A percentile compares a stretch with the other conserved stretches of the same genome.
Conservation (phyloP, 768 basidiomycete genomes). For the Pleurotus eryngii region DNA sequence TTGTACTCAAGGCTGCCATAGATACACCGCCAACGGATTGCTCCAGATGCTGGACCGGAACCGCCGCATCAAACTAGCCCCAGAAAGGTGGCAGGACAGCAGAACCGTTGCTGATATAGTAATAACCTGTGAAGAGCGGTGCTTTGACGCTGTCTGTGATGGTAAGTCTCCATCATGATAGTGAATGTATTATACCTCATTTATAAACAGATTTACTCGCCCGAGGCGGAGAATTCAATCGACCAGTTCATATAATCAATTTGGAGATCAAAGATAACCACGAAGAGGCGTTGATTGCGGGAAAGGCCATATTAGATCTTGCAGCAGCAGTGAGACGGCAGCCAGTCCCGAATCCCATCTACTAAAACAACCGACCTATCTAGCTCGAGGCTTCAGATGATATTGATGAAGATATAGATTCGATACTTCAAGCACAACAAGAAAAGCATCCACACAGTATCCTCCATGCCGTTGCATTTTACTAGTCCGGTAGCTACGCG, state of each 20-base stretch:
- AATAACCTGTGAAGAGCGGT: slow-evolving; percentile 98
- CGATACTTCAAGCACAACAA: slow-evolving; percentile 80
- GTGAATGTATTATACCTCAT: neutral
- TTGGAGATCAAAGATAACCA: slow-evolving; percentile 99
- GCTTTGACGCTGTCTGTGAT: slow-evolving; percentile 97
- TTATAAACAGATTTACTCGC: slow-evolving; percentile 67
- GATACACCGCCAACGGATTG: slow-evolving; percentile 91
- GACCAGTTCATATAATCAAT: slow-evolving; percentile 94
- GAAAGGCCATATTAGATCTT: slow-evolving; percentile 90
- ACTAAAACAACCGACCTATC: neutral
- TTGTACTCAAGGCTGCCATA: slow-evolving; percentile 25
- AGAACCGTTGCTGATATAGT: slow-evolving; percentile 90
- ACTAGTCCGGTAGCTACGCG: slow-evolving; percentile 39
- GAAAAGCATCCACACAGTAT: slow-evolving; percentile 90
- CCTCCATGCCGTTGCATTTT: slow-evolving; percentile 89
- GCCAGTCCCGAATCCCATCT: no score
- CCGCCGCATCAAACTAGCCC: slow-evolving; percentile 84
- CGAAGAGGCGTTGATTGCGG: slow-evolving; percentile 95
- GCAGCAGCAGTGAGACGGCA: slow-evolving; percentile 72
- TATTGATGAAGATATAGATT: slow-evolving; percentile 88
- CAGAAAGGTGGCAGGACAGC: slow-evolving; percentile 96
- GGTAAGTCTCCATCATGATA: slow-evolving; percentile 48
- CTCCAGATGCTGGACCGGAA: slow-evolving; percentile 97
- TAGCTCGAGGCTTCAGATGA: slow-evolving; percentile 87
- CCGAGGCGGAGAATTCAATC: slow-evolving; percentile 89